Evolutionary conservation across 106 monocot species (phyloP).

Genomic region (Cymbidium sinense): DNA sequence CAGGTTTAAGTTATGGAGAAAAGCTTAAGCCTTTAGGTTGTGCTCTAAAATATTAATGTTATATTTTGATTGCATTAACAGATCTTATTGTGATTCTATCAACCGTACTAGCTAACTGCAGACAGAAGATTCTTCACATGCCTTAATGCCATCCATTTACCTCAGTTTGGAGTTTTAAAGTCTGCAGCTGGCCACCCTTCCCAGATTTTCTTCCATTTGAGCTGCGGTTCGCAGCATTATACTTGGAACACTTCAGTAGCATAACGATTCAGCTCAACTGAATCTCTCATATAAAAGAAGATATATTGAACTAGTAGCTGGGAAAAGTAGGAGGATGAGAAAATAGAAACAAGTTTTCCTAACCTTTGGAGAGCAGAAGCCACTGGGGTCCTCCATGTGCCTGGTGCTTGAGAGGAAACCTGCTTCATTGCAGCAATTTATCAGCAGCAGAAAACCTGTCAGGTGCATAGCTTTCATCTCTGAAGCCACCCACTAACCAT

Average conservation of each 20-base stretch:
- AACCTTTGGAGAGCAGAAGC: constrained; percentile 3
- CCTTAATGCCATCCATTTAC: not conserved
- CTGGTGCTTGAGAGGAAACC: not conserved
- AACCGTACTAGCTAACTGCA: not conserved
- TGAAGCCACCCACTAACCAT: not conserved
- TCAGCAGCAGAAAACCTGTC: not conserved
- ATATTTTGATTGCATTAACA: not conserved
- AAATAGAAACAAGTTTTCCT: not conserved
- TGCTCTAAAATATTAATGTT: not conserved
- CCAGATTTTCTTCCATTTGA: not conserved
- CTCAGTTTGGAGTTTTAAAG: not conserved
- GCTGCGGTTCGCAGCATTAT: not conserved
- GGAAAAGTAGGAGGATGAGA: too few species aligned
- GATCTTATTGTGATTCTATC: not conserved
- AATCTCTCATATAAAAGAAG: too few species aligned
- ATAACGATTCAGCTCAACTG: not conserved
- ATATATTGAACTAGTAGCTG: too few species aligned
- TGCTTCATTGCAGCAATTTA: constrained; percentile 4
- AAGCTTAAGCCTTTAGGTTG: not conserved
- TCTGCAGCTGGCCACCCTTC: not conserved
- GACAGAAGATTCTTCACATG: not conserved
- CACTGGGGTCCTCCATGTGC: constrained; percentile 12
- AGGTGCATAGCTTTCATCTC: constrained; percentile 3
- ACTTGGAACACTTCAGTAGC: not conserved
- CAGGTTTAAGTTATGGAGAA: too few species aligned